Conservation (phyloP, 352 stramenopile species). For the Thraustochytrium sp. region DNA sequence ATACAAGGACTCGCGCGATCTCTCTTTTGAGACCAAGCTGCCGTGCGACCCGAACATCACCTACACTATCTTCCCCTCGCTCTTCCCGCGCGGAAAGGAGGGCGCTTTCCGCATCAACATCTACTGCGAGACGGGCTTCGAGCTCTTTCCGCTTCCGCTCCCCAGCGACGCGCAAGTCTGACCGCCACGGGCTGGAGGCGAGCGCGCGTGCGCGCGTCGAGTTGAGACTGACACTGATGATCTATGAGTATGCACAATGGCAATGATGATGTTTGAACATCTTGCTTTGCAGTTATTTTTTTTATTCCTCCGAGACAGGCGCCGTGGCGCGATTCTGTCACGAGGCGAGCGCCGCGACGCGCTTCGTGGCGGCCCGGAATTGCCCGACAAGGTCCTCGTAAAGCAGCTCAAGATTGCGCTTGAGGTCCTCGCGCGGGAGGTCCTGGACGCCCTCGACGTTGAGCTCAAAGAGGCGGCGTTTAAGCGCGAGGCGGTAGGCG, state of each 20-base stretch:
- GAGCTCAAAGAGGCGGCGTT: neutral
- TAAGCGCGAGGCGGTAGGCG: neutral
- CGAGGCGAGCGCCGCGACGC: neutral
- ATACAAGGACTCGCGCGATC: constrained; percentile 28
- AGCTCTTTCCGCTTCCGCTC: neutral
- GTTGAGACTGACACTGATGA: neutral
- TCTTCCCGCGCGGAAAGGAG: neutral
- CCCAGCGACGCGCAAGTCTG: too few relatives aligned
- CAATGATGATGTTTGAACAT: too few relatives aligned
- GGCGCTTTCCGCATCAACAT: constrained; percentile 31
- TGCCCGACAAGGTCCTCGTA: constrained; percentile 6
- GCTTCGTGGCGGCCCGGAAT: neutral
- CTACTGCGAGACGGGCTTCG: constrained; percentile 30
- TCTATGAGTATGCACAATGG: too few relatives aligned
- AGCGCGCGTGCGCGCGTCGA: too few relatives aligned
- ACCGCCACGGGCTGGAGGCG: too few relatives aligned
- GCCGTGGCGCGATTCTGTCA: too few relatives aligned
- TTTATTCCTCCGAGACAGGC: too few relatives aligned
- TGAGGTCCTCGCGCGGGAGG: constrained; percentile 13
- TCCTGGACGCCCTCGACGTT: constrained; percentile 11
- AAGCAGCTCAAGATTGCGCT: constrained; percentile 8
- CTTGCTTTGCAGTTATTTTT: too few relatives aligned
- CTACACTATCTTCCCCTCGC: constrained; percentile 31
- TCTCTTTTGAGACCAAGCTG: constrained; percentile 38
- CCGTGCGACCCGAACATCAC: neutral